phyloP scores from a whole-genome alignment of 2,329 filamentous ascomycete species.

The Zelopaecilomyces penicillatus region DNA sequence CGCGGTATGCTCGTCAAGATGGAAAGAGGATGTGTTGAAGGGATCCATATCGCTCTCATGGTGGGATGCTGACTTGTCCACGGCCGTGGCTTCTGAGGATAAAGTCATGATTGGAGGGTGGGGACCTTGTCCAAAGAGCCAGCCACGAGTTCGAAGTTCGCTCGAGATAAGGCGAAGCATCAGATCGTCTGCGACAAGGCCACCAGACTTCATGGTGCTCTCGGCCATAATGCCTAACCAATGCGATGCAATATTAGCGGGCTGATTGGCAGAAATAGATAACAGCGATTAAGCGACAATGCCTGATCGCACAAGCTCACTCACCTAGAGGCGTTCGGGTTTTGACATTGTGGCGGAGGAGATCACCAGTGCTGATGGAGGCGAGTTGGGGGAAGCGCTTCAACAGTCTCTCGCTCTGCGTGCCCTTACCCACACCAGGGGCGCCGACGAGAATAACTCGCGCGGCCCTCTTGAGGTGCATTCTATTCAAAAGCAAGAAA shows the following conservation, averaged over 20 bases:
- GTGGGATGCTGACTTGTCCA: slow-evolving; percentile 20
- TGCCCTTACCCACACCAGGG: slow-evolving; percentile 95
- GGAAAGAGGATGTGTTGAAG: slow-evolving; percentile 32
- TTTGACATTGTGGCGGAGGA: slow-evolving; percentile 88
- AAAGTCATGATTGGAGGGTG: slow-evolving; percentile 43
- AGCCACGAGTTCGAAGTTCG: slow-evolving; percentile 77
- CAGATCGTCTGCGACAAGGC: slow-evolving; percentile 82
- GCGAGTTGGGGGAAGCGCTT: slow-evolving; percentile 80
- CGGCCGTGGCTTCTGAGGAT: slow-evolving; percentile 29
- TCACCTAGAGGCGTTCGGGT: slow-evolving; percentile 75
- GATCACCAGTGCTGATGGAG: slow-evolving; percentile 87
- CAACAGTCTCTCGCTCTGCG: slow-evolving; percentile 84
- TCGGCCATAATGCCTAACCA: slow-evolving; percentile 78
- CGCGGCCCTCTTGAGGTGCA: slow-evolving; percentile 70
- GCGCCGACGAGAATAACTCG: slow-evolving; percentile 92
- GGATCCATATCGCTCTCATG: slow-evolving; percentile 26
- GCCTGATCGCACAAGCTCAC: background rate
- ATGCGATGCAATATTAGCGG: background rate
- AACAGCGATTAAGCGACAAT: no score
- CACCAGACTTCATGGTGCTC: slow-evolving; percentile 75
- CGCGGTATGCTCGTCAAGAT: slow-evolving; percentile 27
- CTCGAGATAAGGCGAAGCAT: slow-evolving; percentile 89
- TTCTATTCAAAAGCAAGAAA: slow-evolving; percentile 20
- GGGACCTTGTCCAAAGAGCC: slow-evolving; percentile 52
- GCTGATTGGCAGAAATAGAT: slow-evolving; percentile 1